Evolutionary conservation across 495 filamentous ascomycete genomes (phyloP).

Genomic region (Aspergillus cavernicola): DNA sequence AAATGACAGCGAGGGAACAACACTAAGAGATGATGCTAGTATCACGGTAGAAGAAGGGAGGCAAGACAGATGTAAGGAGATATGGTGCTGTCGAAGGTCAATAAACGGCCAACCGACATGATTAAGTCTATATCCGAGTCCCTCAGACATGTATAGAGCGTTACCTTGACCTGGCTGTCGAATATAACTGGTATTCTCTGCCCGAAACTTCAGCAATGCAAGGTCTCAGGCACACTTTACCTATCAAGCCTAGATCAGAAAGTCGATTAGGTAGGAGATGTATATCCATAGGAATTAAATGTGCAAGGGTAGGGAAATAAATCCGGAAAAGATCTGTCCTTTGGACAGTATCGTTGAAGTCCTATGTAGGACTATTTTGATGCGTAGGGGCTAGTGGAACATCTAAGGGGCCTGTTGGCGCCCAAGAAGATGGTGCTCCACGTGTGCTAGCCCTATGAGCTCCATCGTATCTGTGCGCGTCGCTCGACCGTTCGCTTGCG

Average conservation of each 20-base stretch:
- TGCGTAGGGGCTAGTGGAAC: constrained; percentile 29
- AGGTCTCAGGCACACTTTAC: not conserved
- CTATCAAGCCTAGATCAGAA: not conserved
- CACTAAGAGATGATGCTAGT: too few species aligned
- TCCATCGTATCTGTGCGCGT: constrained; percentile 25
- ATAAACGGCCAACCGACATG: not conserved
- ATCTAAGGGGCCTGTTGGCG: constrained; percentile 21
- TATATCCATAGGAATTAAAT: not conserved
- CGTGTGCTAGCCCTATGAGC: constrained; percentile 22
- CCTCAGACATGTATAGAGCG: too few species aligned
- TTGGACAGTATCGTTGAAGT: not conserved
- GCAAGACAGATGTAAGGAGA: not conserved
- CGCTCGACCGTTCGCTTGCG: constrained; percentile 41
- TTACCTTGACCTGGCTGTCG: too few species aligned
- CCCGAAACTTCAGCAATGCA: not conserved
- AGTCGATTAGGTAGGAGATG: not conserved
- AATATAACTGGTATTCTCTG: too few species aligned
- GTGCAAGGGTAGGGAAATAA: not conserved
- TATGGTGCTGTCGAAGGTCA: not conserved
- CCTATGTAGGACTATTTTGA: constrained; percentile 16
- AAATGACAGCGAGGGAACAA: not conserved
- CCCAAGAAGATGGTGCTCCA: constrained; percentile 33
- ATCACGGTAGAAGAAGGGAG: not conserved
- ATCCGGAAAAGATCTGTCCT: not conserved
- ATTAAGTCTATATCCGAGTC: not conserved